phyloP scores from a whole-genome alignment of 192 early-diverging fungal species.

The Gaertneriomyces semiglobifer region DNA sequence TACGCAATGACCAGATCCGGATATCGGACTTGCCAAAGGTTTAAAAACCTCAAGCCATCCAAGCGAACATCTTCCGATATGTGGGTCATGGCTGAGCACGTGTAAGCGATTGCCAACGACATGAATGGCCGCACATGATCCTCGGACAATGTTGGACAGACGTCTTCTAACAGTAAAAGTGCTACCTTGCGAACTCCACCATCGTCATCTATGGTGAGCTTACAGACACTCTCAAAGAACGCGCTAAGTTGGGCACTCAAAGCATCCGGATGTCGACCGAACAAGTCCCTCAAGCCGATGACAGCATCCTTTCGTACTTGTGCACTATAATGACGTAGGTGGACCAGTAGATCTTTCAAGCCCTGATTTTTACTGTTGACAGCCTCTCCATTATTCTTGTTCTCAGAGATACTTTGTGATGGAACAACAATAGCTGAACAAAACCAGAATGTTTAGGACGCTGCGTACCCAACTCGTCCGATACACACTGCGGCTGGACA shows the following conservation, averaged over 20 bases:
- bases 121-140: conserved; percentile 75
- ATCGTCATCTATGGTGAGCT: conserved; percentile 46
- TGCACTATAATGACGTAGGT: conserved; percentile 76
- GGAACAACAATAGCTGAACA: conserved; percentile 68
- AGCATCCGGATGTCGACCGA: conserved; percentile 33
- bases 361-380: conserved; percentile 77
- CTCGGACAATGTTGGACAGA: conserved; percentile 22
- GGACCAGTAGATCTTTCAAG: conserved; percentile 67
- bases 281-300: conserved; percentile 44
- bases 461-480: neutral
- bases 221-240: conserved; percentile 40
- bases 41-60: conserved; percentile 75
- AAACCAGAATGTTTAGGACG: neutral
- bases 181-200: conserved; percentile 25
- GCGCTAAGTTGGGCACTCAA: conserved; percentile 43
- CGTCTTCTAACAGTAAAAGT: conserved; percentile 17
- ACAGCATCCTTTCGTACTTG: conserved; percentile 49
- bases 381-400: conserved; percentile 62
- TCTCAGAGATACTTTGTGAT: conserved; percentile 71
- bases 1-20: conserved; percentile 63
- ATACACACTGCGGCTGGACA: neutral
- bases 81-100: conserved; percentile 85
- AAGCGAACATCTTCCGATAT: conserved; percentile 81
- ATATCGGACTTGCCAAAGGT: conserved; percentile 63
- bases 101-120: conserved; percentile 71